phyloP scores from a whole-genome alignment of 805 yeast species.

The Metschnikowia vanudenii region DNA sequence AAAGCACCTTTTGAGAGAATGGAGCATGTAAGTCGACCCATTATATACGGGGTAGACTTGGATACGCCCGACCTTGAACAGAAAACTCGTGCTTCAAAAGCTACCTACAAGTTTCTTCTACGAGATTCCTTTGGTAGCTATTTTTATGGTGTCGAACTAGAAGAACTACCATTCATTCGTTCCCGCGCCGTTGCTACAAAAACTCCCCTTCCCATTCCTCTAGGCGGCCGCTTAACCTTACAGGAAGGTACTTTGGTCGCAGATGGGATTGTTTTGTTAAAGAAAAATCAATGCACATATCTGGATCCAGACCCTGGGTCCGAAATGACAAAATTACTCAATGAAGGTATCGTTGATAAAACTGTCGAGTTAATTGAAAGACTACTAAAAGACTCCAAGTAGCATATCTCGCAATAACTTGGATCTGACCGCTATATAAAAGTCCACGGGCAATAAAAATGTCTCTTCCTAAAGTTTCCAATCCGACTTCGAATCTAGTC shows the following conservation, averaged over 20 bases:
- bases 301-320: conserved; percentile 28
- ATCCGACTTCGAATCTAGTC: conserved; percentile 20
- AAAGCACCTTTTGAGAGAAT: conserved; percentile 60
- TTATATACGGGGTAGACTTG: conserved; percentile 35
- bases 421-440: not conserved
- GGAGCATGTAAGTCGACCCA: conserved; percentile 44
- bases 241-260: conserved; percentile 46
- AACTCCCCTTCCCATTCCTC: conserved; percentile 40
- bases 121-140: conserved; percentile 52
- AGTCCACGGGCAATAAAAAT: not conserved
- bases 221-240: conserved; percentile 58
- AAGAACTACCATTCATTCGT: conserved; percentile 49
- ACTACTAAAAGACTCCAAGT: conserved; percentile 10
- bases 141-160: conserved; percentile 58
- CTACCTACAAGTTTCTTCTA: conserved; percentile 52
- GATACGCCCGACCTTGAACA: conserved; percentile 29
- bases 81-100: conserved; percentile 3
- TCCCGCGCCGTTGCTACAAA: conserved; percentile 20
- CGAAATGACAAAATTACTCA: conserved; percentile 28
- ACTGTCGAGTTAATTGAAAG: conserved; percentile 31
- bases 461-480: conserved; percentile 11
- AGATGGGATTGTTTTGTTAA: conserved; percentile 46
- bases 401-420: not conserved
- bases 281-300: conserved; percentile 31
- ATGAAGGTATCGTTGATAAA: conserved; percentile 31